Conservation (phyloP, 2,329 filamentous ascomycete genomes). For the Curvularia hawaiiensis region DNA sequence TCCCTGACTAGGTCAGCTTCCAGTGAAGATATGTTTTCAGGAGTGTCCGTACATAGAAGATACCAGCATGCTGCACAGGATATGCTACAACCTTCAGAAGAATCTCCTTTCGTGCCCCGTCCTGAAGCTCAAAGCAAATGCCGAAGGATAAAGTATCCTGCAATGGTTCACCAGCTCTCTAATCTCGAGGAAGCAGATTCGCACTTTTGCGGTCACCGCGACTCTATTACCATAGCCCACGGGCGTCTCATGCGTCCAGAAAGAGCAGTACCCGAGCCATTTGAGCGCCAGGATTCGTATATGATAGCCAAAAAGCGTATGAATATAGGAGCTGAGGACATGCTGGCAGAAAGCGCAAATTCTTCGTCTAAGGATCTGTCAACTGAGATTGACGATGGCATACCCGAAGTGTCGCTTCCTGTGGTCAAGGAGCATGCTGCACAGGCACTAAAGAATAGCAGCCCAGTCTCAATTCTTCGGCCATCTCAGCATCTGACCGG, state of each 20-base stretch:
- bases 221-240: slow-evolving; percentile 39
- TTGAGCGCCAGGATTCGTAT: slow-evolving; percentile 30
- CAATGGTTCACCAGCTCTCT: slow-evolving; percentile 27
- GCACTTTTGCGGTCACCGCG: slow-evolving; percentile 39
- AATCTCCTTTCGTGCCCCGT: slow-evolving; percentile 15
- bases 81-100: neutral
- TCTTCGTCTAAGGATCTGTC: slow-evolving; percentile 1
- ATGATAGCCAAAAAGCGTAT: slow-evolving; percentile 36
- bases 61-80: neutral
- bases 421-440: slow-evolving; percentile 16
- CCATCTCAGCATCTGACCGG: neutral
- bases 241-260: slow-evolving; percentile 30
- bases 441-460: slow-evolving; percentile 17
- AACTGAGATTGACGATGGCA: slow-evolving; percentile 2
- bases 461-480: slow-evolving; percentile 15
- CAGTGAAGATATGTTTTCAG: slow-evolving; percentile 11
- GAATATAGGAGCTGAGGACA: slow-evolving; percentile 28
- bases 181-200: slow-evolving; percentile 36
- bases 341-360: neutral
- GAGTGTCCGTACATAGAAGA: neutral
- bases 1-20: slow-evolving; percentile 20
- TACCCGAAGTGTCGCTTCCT: slow-evolving; percentile 2
- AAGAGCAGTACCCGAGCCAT: slow-evolving; percentile 25
- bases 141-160: slow-evolving; percentile 6
- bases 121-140: slow-evolving; percentile 9